Base-by-base conservation (phyloP, 192 early-diverging fungal species). In the Lobosporangium transversale region DNA sequence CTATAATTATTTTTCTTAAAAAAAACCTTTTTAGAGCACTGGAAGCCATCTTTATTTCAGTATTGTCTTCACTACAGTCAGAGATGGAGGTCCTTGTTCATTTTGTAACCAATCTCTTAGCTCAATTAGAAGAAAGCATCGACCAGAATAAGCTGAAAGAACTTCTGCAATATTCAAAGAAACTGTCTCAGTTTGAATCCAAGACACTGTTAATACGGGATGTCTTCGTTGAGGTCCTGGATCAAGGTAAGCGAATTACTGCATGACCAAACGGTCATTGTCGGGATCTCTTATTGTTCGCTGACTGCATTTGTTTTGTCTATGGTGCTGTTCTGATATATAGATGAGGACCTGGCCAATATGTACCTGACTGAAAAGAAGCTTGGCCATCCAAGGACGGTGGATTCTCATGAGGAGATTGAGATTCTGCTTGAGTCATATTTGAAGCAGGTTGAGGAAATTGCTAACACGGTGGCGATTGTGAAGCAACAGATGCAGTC, bases 401-500 rank as follows among this genome's bases (percentile, higher is more conserved):
- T 79, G 12, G 67, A 86, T 23, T 92, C 95, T 53, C 93, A 97
- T 58, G 90, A 93, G 42, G 95, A 97, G 53, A 91, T 93, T 27
- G 95, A 97, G 73, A 85, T 97, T 45, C 80, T 97, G 74, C 79
- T 97, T 50, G 95, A 97, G 73, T 89, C 95, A 20, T 97, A 97
- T 58, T 62, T 93, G 42, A 95, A 92, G 70, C 86, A 94, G 56
- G 86, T 91, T 2, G 94, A 95, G 66, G 95, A 95, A 70, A 88
- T 94, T 27, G 89, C 90, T 37, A 87, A 90, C 69, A 88, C 89
- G 55, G 85, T 92, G 23, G 81, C 90, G 20, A 87, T 87, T 4
- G 78, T 92, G 21, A 84, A 85, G 24, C 83, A 87, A 26, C 84
- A 93, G 56, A 86, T 93, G 83, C 82, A 88, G 51, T 89, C 90